phyloP scores from a whole-genome alignment of 495 filamentous ascomycete species.

The Sabuloglossum arenarium region DNA sequence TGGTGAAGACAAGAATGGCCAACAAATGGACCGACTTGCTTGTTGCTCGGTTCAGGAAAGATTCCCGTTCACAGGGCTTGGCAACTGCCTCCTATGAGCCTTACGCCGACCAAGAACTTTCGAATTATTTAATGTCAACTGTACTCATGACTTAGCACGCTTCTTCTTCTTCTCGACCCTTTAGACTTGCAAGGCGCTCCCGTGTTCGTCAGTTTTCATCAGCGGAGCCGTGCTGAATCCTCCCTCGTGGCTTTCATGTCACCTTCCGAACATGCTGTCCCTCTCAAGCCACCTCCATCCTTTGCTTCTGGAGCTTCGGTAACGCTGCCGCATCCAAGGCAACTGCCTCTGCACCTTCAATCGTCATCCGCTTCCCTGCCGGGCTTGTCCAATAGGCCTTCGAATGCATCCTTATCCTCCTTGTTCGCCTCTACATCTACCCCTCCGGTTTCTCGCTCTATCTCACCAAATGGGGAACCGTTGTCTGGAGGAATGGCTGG shows the following conservation, averaged over 20 bases:
- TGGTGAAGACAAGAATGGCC: no score
- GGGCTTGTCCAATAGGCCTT: conserved; percentile 18
- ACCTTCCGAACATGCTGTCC: conserved; percentile 1
- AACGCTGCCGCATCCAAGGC: conserved; percentile 1
- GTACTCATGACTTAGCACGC: background rate
- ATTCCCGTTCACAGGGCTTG: no score
- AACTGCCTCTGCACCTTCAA: background rate
- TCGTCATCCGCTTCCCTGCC: conserved; percentile 10
- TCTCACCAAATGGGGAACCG: conserved; percentile 7
- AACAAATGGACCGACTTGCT: no score
- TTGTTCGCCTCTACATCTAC: conserved; percentile 21
- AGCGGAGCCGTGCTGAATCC: background rate
- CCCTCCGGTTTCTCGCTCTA: conserved; percentile 13
- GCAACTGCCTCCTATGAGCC: background rate
- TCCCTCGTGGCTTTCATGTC: conserved; percentile 1
- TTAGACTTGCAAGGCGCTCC: background rate
- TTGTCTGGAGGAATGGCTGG: background rate
- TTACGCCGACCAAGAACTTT: background rate
- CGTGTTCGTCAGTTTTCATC: background rate
- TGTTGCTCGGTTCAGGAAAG: no score
- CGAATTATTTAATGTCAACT: background rate
- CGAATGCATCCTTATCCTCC: conserved; percentile 20
- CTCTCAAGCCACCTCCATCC: conserved; percentile 3
- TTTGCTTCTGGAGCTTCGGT: background rate
- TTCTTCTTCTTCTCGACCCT: background rate